These are phyloP conservation scores for Prunella vulgaris DNA, from an alignment of 257 asterid genomes.

Conservation along the genomic window DNA sequence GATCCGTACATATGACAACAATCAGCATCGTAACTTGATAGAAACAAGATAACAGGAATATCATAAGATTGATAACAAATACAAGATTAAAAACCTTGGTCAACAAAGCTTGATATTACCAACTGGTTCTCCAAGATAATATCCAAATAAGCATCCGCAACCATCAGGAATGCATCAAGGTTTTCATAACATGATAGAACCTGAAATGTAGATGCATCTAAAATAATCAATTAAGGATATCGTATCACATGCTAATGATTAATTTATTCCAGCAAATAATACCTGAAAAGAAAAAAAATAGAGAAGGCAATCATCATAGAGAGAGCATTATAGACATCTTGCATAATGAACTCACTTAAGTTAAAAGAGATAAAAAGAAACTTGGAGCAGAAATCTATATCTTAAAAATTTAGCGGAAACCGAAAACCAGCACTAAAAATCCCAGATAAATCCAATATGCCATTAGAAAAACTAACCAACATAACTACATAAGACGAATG, in stretches of 20 bases:
- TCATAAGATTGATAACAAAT: constrained; percentile 11
- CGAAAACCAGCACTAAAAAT: constrained; percentile 1
- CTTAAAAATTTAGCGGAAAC: neutral
- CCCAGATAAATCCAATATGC: neutral
- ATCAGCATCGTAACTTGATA: constrained; percentile 10
- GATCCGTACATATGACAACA: constrained; percentile 2
- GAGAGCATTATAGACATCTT: constrained; percentile 6
- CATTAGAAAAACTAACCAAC: neutral
- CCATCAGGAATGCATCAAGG: constrained; percentile 57
- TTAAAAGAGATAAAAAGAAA: neutral
- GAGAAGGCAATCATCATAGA: constrained; percentile 13
- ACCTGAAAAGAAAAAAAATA: constrained; percentile 1
- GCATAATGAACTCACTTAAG: neutral
- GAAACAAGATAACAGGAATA: constrained; percentile 4
- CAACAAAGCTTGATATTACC: constrained; percentile 45
- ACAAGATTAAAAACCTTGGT: constrained; percentile 15
- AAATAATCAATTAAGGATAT: constrained; percentile 9
- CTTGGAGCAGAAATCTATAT: neutral
- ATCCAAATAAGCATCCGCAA: constrained; percentile 66
- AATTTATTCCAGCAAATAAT: constrained; percentile 8
- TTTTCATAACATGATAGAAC: constrained; percentile 47
- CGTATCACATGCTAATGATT: constrained; percentile 9
- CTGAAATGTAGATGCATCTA: constrained; percentile 42
- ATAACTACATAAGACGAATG: constrained; percentile 8
- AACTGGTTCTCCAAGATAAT: constrained; percentile 63